Evolutionary conservation across 495 filamentous ascomycete genomes (phyloP).

Genomic region (Amniculicola lignicola): DNA sequence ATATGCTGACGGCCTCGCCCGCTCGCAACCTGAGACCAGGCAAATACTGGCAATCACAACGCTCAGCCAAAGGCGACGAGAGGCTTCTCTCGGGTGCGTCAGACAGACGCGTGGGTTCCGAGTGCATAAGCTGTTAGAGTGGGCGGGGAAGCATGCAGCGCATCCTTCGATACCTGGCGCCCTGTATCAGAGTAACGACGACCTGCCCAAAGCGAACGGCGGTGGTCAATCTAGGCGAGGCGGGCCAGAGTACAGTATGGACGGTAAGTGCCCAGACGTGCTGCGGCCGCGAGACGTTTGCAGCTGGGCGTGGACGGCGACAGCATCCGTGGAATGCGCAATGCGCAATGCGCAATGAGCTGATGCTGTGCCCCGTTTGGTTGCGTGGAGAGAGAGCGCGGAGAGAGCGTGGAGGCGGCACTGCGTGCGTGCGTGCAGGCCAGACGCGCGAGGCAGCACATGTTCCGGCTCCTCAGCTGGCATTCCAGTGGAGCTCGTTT

Average conservation of each 20-base stretch:
- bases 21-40: background rate
- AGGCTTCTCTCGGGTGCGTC: background rate
- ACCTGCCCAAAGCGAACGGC: too few relatives aligned
- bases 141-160: too few relatives aligned
- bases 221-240: too few relatives aligned
- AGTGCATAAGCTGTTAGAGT: too few relatives aligned
- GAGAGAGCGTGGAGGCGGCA: background rate
- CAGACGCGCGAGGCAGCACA: background rate
- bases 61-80: background rate
- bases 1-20: conserved; percentile 3
- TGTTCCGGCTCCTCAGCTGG: background rate
- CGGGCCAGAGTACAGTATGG: too few relatives aligned
- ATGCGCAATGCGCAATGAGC: background rate
- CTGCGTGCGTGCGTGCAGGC: background rate
- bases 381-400: conserved; percentile 1
- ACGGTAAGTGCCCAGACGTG: too few relatives aligned
- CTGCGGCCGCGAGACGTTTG: too few relatives aligned
- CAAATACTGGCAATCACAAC: background rate
- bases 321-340: background rate
- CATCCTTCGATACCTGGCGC: too few relatives aligned
- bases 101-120: background rate
- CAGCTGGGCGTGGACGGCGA: background rate
- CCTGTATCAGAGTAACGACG: too few relatives aligned
- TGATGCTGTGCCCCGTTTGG: background rate
- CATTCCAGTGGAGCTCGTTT: too few relatives aligned